Conservation (phyloP, 306 rosid species). For the Alnus glutinosa region DNA sequence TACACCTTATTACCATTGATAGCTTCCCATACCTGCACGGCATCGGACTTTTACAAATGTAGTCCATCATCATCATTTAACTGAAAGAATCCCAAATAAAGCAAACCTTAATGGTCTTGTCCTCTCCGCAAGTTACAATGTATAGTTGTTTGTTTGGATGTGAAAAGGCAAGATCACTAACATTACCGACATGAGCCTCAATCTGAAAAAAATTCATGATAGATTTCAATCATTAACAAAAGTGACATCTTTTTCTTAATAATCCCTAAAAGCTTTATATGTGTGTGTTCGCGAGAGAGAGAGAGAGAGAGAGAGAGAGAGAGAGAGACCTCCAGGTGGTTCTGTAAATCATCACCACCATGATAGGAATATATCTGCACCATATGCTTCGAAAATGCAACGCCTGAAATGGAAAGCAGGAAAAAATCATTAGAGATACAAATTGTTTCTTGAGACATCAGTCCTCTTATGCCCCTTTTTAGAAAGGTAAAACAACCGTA, state of each 20-base stretch:
- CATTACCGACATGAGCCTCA: constrained; percentile 94
- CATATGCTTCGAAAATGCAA: constrained; percentile 92
- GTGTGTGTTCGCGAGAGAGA: too few species aligned
- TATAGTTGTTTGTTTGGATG: constrained; percentile 92
- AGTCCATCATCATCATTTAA: not conserved
- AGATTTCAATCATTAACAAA: not conserved
- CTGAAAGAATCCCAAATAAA: constrained; percentile 10
- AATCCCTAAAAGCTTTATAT: not conserved
- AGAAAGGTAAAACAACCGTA: not conserved
- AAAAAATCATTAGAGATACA: constrained; percentile 7
- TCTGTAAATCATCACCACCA: constrained; percentile 78
- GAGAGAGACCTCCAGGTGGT: constrained; percentile 85
- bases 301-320: not conserved
- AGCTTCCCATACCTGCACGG: constrained; percentile 86
- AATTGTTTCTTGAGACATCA: not conserved
- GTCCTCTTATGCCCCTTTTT: not conserved
- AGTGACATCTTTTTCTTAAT: not conserved
- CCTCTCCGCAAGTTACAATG: constrained; percentile 91
- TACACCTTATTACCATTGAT: constrained; percentile 68
- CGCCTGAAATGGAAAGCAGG: constrained; percentile 55
- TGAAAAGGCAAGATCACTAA: constrained; percentile 93
- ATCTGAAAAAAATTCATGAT: constrained; percentile 49
- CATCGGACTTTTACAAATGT: not conserved
- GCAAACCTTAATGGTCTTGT: constrained; percentile 89
- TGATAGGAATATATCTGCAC: constrained; percentile 89